Evolutionary conservation across 2,329 filamentous ascomycete species (phyloP), one percentile per base, ranked within the genome.

Genomic region (Shiraia bambusicola): DNA sequence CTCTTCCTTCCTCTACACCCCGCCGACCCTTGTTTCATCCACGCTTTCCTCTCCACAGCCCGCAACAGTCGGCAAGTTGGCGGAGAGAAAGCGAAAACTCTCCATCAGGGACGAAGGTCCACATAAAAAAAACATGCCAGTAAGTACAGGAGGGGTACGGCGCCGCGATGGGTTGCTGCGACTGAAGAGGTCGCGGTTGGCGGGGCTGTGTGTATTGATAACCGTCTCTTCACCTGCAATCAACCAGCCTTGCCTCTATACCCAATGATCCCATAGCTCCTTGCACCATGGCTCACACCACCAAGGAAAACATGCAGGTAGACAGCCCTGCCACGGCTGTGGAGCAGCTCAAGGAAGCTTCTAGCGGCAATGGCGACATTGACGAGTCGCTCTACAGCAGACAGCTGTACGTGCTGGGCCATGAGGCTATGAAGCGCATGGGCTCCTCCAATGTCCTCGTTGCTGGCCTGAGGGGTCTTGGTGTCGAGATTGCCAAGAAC

Each of bases 401-500:
- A 55, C 81, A 85, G 72, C 77, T 85, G 37, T 86, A 86, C 59
- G 83, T 86, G 41, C 79, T 86, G 41, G 83, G 93, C 41, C 83
- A 86, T 65, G 83, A 86, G 69, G 83, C 93, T 54, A 98, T 98
- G 93, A 97, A 95, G 79, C 90, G 93, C 63, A 98, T 98, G 93
- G 83, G 91, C 63, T 88, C 90, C 49, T 97, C 93, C 40, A 94
- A 97, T 66, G 82, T 98, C 46, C 86, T 98, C 38, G 79, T 98
- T 42, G 87, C 92, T 49, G 93, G 93, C 52, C 76, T 97, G 56
- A 92, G 93, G 70, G 93, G 93, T 37, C 81, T 98, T 28, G 93
- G 93, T 75, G 92, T 96, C 41, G 93, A 98, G 73, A 93, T 98
- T 60, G 92, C 93, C 64, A 98, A 98, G 80, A 98, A 98, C 65